Evolutionary conservation across 805 yeast species (phyloP).

Genomic region (Starmerella asiatica): DNA sequence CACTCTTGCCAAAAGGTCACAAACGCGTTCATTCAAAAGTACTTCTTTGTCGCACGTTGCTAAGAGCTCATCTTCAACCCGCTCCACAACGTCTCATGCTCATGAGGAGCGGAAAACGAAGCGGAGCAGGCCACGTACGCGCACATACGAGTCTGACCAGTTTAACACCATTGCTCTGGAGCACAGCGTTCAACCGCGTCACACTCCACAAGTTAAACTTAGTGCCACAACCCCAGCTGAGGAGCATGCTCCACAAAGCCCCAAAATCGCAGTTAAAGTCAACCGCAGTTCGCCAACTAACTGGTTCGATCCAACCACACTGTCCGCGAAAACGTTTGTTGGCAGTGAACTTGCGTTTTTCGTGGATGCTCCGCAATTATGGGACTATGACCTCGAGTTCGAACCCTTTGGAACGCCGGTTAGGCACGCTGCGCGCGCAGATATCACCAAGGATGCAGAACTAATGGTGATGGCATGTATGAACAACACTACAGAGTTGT

Average conservation of each 20-base stretch:
- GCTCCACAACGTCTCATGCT: too few relatives aligned
- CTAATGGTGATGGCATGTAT: not conserved
- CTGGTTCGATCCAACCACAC: not conserved
- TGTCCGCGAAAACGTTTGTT: not conserved
- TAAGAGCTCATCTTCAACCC: too few relatives aligned
- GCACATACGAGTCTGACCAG: not conserved
- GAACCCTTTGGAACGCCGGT: not conserved
- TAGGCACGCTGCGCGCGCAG: not conserved
- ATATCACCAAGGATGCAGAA: not conserved
- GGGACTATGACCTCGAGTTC: not conserved
- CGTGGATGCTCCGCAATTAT: not conserved
- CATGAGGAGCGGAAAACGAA: too few relatives aligned
- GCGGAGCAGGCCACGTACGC: not conserved
- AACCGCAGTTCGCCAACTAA: not conserved
- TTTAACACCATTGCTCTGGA: not conserved
- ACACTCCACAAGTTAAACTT: not conserved
- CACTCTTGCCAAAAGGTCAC: too few relatives aligned
- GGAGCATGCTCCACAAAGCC: too few relatives aligned
- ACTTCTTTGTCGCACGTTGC: too few relatives aligned
- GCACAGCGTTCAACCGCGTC: not conserved
- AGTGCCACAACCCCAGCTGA: not conserved
- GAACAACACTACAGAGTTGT: not conserved
- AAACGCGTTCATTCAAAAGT: too few relatives aligned
- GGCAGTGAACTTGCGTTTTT: constrained; percentile 2
- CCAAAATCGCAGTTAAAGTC: not conserved